These are phyloP conservation scores for Lathyrus aphaca DNA, from an alignment of 306 rosid genomes.

Conservation along the genomic window DNA sequence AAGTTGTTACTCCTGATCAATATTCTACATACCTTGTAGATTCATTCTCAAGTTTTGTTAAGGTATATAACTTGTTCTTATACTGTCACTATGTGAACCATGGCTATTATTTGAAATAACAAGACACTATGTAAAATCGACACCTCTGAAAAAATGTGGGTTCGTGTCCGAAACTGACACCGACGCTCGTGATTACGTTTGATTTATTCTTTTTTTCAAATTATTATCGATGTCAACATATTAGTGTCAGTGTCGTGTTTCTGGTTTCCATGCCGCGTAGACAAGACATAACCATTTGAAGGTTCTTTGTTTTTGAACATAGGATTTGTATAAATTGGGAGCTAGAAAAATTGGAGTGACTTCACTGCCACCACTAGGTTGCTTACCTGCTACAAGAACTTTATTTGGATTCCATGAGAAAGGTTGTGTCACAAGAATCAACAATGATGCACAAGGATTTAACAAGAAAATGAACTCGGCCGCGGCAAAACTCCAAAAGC, in stretches of 20 bases:
- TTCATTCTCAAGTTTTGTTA: constrained; percentile 59
- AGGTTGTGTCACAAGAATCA: constrained; percentile 73
- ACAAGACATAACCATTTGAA: neutral
- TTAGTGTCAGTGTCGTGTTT: too few relatives aligned
- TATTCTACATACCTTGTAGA: constrained; percentile 57
- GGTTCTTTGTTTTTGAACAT: constrained; percentile 34
- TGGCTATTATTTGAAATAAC: neutral
- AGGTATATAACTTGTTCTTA: constrained; percentile 47
- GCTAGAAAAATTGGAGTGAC: constrained; percentile 92
- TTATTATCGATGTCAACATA: too few relatives aligned
- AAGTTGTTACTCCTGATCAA: constrained; percentile 69
- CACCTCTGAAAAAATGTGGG: too few relatives aligned
- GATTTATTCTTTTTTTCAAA: too few relatives aligned
- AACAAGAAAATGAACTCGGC: constrained; percentile 73
- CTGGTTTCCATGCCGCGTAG: too few relatives aligned
- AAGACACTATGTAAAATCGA: too few relatives aligned
- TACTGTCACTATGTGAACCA: too few relatives aligned
- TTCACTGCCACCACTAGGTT: constrained; percentile 92
- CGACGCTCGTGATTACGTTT: too few relatives aligned
- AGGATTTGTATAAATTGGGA: constrained; percentile 80
- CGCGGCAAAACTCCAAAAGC: constrained; percentile 65
- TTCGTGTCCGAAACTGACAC: too few relatives aligned
- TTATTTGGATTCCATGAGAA: constrained; percentile 60
- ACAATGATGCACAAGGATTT: constrained; percentile 73
- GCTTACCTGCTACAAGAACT: constrained; percentile 77